These are phyloP conservation scores for Fraxinus baroniana DNA, from an alignment of 305 asterid species.

Conservation along the genomic window DNA sequence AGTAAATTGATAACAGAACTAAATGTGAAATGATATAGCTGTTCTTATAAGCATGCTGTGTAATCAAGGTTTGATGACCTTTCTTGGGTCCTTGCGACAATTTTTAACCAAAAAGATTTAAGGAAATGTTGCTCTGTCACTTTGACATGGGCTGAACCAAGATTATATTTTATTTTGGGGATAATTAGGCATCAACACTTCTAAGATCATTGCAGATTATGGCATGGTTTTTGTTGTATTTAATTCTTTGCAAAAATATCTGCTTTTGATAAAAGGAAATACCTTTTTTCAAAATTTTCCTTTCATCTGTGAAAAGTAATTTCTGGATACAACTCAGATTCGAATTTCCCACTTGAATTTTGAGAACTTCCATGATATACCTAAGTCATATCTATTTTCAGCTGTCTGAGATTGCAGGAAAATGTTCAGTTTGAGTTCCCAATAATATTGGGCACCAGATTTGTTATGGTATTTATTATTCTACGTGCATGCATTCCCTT, in stretches of 20 bases:
- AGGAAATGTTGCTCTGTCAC: not conserved
- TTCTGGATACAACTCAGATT: not conserved
- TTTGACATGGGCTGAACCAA: not conserved
- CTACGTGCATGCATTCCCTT: not conserved
- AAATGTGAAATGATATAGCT: not conserved
- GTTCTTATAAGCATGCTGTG: not conserved
- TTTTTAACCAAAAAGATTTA: not conserved
- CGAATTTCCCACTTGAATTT: not conserved
- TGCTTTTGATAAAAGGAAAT: not conserved
- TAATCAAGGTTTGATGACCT: not conserved
- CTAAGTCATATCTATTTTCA: not conserved
- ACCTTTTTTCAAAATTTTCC: not conserved
- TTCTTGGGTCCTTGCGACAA: not conserved
- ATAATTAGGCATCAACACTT: not conserved
- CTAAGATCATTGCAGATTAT: not conserved
- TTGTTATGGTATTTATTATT: not conserved
- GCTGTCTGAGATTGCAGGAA: not conserved
- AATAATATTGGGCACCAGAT: not conserved
- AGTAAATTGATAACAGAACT: constrained; percentile 4
- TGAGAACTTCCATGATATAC: not conserved
- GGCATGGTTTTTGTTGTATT: not conserved
- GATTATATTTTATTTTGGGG: not conserved
- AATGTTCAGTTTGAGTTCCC: not conserved
- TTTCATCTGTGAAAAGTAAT: not conserved
- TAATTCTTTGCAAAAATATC: not conserved